These are phyloP conservation scores for Russula abietina DNA, from an alignment of 768 basidiomycete genomes.

Conservation along the genomic window DNA sequence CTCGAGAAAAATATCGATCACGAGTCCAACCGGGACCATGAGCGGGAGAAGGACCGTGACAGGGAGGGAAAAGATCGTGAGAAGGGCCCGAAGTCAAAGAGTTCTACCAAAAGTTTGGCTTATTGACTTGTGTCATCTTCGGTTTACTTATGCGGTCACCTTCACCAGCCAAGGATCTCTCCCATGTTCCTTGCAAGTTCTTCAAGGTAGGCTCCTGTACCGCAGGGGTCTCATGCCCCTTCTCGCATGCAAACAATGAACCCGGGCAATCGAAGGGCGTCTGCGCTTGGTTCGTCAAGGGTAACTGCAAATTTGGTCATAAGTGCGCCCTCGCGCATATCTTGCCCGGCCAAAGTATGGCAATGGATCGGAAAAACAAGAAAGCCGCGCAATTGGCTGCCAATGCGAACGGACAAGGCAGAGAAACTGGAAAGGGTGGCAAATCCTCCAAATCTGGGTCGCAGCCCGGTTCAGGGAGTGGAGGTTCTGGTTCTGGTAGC, in stretches of 20 bases:
- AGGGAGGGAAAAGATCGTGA: slow-evolving; percentile 25
- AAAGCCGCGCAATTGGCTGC: slow-evolving; percentile 72
- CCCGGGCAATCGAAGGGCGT: slow-evolving; percentile 76
- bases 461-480: slow-evolving; percentile 24
- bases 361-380: slow-evolving; percentile 98
- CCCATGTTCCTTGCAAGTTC: slow-evolving; percentile 97
- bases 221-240: slow-evolving; percentile 91
- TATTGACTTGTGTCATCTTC: not conserved
- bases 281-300: slow-evolving; percentile 90
- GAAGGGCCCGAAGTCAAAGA: slow-evolving; percentile 26
- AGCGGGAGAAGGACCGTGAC: slow-evolving; percentile 25
- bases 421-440: slow-evolving; percentile 34
- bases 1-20: slow-evolving; percentile 25
- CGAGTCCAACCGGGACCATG: slow-evolving; percentile 21
- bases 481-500: slow-evolving; percentile 16
- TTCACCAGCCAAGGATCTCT: slow-evolving; percentile 72
- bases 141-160: slow-evolving; percentile 10
- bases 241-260: slow-evolving; percentile 73
- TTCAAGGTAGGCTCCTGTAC: slow-evolving; percentile 93
- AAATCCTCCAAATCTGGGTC: slow-evolving; percentile 36
- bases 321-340: slow-evolving; percentile 94
- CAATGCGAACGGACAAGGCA: slow-evolving; percentile 33
- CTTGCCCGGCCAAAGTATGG: slow-evolving; percentile 87
- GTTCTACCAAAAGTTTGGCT: slow-evolving; percentile 27
- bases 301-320: slow-evolving; percentile 75